Conservation (phyloP, 306 rosid genomes). For the Sindora glabra region DNA sequence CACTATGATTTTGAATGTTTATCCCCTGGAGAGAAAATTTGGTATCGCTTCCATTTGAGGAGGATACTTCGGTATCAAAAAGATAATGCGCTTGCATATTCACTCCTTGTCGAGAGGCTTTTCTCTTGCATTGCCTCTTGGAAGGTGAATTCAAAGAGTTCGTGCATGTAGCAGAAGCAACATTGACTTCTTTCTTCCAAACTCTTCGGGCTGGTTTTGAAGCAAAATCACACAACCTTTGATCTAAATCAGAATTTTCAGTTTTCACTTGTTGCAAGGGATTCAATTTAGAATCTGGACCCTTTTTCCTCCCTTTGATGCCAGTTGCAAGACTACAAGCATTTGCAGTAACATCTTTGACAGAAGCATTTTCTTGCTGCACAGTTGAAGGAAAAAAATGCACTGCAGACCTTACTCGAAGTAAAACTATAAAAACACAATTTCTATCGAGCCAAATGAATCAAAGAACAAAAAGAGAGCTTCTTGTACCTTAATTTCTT, state of each 20-base stretch:
- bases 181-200: constrained; percentile 23
- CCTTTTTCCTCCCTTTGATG: constrained; percentile 23
- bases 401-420: constrained; percentile 13
- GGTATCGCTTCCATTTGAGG: constrained; percentile 8
- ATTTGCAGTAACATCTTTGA: constrained; percentile 21
- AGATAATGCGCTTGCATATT: neutral
- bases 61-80: constrained; percentile 12
- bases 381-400: constrained; percentile 14
- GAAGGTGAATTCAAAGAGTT: constrained; percentile 13
- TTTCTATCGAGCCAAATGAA: neutral
- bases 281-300: constrained; percentile 9
- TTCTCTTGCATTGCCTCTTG: neutral
- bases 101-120: constrained; percentile 17
- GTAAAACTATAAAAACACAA: neutral
- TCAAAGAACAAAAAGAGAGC: neutral
- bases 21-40: neutral
- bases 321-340: constrained; percentile 21
- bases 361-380: constrained; percentile 41
- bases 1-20: constrained; percentile 6
- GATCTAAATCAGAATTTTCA: constrained; percentile 33
- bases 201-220: constrained; percentile 21
- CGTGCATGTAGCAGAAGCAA: constrained; percentile 24
- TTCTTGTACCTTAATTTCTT: constrained; percentile 34
- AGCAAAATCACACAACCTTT: constrained; percentile 29
- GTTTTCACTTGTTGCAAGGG: constrained; percentile 8